These are phyloP conservation scores for Glycine latifolia DNA, from an alignment of 306 rosid genomes.

Conservation along the genomic window DNA sequence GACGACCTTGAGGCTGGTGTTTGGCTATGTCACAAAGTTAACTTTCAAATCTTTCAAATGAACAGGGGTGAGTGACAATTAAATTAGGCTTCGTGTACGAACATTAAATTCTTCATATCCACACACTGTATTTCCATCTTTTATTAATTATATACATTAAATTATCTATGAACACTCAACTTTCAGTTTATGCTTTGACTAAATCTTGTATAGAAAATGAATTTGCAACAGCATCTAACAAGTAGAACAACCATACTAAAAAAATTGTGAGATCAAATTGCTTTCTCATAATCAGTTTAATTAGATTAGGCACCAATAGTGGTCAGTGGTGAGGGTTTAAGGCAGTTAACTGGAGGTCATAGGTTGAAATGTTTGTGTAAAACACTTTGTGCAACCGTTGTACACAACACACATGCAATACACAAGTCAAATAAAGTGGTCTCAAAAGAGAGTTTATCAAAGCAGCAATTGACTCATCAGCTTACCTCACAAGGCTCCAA, in stretches of 20 bases:
- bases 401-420: constrained; percentile 1
- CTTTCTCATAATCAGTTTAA: constrained; percentile 24
- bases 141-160: constrained; percentile 31
- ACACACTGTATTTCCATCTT: constrained; percentile 16
- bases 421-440: neutral
- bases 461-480: constrained; percentile 14
- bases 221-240: constrained; percentile 20
- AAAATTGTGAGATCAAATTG: constrained; percentile 36
- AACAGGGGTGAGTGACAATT: neutral
- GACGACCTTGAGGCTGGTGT: neutral
- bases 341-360: neutral
- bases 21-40: neutral
- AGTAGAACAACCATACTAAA: constrained; percentile 20
- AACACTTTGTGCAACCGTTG: neutral
- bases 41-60: neutral
- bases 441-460: constrained; percentile 33
- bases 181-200: neutral
- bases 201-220: constrained; percentile 5
- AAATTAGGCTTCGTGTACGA: neutral
- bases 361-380: neutral
- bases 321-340: constrained; percentile 8
- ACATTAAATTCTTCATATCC: neutral
- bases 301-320: neutral
- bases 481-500: constrained; percentile 98
- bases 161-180: neutral